These are phyloP conservation scores for Globisporangium uncinulatum DNA, from an alignment of 352 stramenopile species.

Conservation along the genomic window DNA sequence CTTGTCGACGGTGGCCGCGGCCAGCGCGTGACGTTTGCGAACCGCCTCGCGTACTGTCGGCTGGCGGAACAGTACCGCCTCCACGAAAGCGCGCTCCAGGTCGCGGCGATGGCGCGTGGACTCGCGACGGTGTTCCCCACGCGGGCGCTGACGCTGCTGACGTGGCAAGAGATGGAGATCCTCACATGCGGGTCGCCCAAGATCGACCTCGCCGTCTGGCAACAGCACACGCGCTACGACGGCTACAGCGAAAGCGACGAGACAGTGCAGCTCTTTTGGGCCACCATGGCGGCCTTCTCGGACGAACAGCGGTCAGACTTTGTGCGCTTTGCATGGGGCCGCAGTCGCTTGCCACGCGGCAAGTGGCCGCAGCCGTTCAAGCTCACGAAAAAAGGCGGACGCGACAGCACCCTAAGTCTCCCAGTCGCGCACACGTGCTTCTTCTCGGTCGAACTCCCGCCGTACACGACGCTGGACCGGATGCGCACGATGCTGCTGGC, in stretches of 20 bases:
- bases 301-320: slow-evolving; percentile 89
- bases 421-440: slow-evolving; percentile 95
- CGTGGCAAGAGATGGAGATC: slow-evolving; percentile 89
- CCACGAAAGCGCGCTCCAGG: slow-evolving; percentile 65
- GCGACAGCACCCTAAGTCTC: slow-evolving; percentile 75
- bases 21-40: slow-evolving; percentile 75
- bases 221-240: slow-evolving; percentile 87
- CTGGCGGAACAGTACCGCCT: slow-evolving; percentile 78
- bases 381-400: slow-evolving; percentile 85
- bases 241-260: slow-evolving; percentile 79
- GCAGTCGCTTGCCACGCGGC: slow-evolving; percentile 85
- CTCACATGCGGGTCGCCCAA: slow-evolving; percentile 89
- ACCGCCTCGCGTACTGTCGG: slow-evolving; percentile 79
- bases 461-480: slow-evolving; percentile 88
- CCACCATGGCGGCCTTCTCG: slow-evolving; percentile 80
- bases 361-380: slow-evolving; percentile 90
- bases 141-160: slow-evolving; percentile 85
- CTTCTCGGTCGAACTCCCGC: slow-evolving; percentile 93
- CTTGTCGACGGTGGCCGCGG: slow-evolving; percentile 66
- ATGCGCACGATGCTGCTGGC: slow-evolving; percentile 91
- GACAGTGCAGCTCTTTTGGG: slow-evolving; percentile 88
- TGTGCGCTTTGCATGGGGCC: slow-evolving; percentile 93
- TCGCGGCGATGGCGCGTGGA: slow-evolving; percentile 72
- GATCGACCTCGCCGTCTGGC: slow-evolving; percentile 86
- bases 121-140: slow-evolving; percentile 81